A percentile compares a stretch with the other conserved stretches of the same genome.
These are phyloP conservation scores for Colletotrichum chlorophyti DNA, from an alignment of 2,329 filamentous ascomycete species.

Conservation along the genomic window DNA sequence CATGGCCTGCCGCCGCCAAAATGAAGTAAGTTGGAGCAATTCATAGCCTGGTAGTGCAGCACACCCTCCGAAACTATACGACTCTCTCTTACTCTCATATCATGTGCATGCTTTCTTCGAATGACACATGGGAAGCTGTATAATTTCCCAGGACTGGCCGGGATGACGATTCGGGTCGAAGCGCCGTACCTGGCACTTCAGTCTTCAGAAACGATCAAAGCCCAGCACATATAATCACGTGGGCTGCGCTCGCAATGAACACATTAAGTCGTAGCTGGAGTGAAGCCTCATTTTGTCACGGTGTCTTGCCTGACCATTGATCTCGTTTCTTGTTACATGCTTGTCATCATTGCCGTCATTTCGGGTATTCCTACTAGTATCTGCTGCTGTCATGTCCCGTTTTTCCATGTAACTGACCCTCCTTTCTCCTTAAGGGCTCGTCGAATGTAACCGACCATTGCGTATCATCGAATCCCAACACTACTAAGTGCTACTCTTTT, in stretches of 20 bases:
- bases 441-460: slow-evolving; percentile 4
- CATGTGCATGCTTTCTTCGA: background rate
- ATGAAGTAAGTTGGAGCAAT: background rate
- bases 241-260: no score
- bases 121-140: background rate
- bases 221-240: no score
- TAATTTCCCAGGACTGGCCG: background rate
- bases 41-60: background rate
- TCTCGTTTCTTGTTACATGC: background rate
- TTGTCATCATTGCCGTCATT: slow-evolving; percentile 17
- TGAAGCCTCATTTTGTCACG: background rate
- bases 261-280: background rate
- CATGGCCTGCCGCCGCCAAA: background rate
- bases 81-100: background rate
- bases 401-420: background rate
- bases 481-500: background rate
- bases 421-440: background rate
- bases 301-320: background rate
- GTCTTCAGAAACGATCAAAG: background rate
- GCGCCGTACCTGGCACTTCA: background rate
- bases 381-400: slow-evolving; percentile 10
- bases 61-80: background rate
- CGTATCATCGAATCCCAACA: background rate
- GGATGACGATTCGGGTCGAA: no score
- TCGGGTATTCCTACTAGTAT: slow-evolving; percentile 17